Base-by-base conservation (phyloP, 2,329 filamentous ascomycete genomes). In the Phyllosticta paracitricarpa region DNA sequence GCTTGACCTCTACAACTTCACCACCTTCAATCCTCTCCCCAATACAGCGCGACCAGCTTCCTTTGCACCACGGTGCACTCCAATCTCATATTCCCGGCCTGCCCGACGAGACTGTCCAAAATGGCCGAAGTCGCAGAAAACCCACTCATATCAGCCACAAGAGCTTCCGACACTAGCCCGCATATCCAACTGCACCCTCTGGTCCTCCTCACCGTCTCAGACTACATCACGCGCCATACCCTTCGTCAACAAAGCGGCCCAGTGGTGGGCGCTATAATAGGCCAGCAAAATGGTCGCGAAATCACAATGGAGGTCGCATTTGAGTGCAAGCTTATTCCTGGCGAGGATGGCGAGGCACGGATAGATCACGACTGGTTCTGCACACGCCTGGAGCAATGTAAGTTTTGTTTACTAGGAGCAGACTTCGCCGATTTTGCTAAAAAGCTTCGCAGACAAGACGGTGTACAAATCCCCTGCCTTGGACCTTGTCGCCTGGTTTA, bases 231-330 rank as follows among this genome's bases (percentile, higher is more conserved):
- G 62, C 85, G 94, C 63, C 92, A 96, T 74, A 89, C 87, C 1
- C 82, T 96, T 61, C 85, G 94, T 63, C 79, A 85, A 58, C 86
- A 91, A 68, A 73, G 79, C 19, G 89, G 89, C 0, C 91, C 91
- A 17, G 82, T 97, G 19, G 83, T 93, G 2, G 94, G 94, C 61
- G 91, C 88, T 58, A 81, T 99, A n/a, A 77, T 99, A 5, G 94
- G 94, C 17, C 89, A 94, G 70, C 92, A 97, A 68, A 89, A 91
- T 78, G 93, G 93, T 22, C 87, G 91, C 62, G 87, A 93, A 69
- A 88, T 97, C 68, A 96, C 90, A 9, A 86, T 97, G 66, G 93
- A 97, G 73, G 88, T 96, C 77, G 91, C 90, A 3, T 97, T 96
- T 71, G 91, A 97, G 70, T 91, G 89, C 73, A 84, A 87, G 64